phyloP scores from a whole-genome alignment of 2,329 filamentous ascomycete species.

The Emmonsiellopsis sp. region DNA sequence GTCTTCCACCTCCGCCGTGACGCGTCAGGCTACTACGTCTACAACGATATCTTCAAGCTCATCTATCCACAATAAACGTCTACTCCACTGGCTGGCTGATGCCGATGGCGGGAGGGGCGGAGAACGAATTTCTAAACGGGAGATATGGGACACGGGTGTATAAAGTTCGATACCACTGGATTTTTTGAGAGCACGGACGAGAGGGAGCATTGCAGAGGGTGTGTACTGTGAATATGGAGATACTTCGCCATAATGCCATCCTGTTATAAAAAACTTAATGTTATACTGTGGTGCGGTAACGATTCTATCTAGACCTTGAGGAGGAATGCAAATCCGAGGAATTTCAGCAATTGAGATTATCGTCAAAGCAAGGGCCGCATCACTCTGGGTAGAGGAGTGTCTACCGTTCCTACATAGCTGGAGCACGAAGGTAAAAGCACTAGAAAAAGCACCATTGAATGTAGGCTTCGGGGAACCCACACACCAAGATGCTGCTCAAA shows the following conservation, averaged over 20 bases:
- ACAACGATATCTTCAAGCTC: conserved; percentile 92
- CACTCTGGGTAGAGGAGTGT: no score
- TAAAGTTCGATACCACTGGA: not conserved
- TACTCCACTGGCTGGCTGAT: not conserved
- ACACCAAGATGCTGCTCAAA: no score
- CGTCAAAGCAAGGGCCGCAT: no score
- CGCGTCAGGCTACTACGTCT: conserved; percentile 64
- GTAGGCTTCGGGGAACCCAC: no score
- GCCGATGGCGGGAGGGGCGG: not conserved
- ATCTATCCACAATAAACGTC: conserved; percentile 45
- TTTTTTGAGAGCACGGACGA: not conserved
- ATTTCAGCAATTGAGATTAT: no score
- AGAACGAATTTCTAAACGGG: not conserved
- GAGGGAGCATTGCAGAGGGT: not conserved
- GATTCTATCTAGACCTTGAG: not conserved
- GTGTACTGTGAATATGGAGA: not conserved
- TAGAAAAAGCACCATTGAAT: no score
- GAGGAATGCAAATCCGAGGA: not conserved
- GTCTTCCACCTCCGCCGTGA: conserved; percentile 75
- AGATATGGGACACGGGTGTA: not conserved
- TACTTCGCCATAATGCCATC: not conserved
- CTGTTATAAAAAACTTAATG: not conserved
- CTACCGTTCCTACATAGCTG: no score
- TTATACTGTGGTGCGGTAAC: not conserved
- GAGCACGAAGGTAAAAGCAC: no score